Evolutionary conservation across 164 flowering plant genomes (phyloP).

Genomic region (Magnolia changhungtana): DNA sequence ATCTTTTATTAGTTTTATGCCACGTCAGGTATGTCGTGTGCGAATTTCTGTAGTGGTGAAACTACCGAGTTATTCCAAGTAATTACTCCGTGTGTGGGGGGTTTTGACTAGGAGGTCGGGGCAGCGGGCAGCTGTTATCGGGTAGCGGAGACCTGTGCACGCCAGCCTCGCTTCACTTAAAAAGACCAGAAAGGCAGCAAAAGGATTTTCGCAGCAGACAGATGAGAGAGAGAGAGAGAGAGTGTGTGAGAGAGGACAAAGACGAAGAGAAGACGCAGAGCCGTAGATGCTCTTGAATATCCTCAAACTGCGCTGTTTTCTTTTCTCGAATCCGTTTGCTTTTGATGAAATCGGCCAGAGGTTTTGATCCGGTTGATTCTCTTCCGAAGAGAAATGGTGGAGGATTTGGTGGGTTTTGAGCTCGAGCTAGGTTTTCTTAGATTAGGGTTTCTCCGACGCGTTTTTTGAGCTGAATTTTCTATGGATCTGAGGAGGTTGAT

Average conservation of each 20-base stretch:
- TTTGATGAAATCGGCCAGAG: constrained; percentile 11
- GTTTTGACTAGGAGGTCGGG: constrained; percentile 16
- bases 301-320: neutral
- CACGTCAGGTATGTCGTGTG: neutral
- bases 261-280: neutral
- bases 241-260: neutral
- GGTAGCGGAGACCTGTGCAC: constrained; percentile 21
- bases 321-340: neutral
- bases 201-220: constrained; percentile 12
- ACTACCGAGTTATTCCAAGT: neutral
- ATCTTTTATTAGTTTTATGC: neutral
- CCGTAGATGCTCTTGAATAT: constrained; percentile 5
- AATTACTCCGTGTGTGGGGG: neutral
- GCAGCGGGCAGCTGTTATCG: constrained; percentile 21
- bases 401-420: constrained; percentile 5
- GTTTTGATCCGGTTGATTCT: constrained; percentile 2
- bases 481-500: constrained; percentile 6
- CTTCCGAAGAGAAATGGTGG: constrained; percentile 16
- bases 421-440: constrained; percentile 14
- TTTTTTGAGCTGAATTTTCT: constrained; percentile 4
- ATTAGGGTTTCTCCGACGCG: constrained; percentile 8
- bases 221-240: neutral
- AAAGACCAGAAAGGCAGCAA: constrained; percentile 18
- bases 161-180: constrained; percentile 17
- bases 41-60: neutral